Conservation (phyloP, 2,329 filamentous ascomycete genomes). For the Neofusicoccum cordaticola region DNA sequence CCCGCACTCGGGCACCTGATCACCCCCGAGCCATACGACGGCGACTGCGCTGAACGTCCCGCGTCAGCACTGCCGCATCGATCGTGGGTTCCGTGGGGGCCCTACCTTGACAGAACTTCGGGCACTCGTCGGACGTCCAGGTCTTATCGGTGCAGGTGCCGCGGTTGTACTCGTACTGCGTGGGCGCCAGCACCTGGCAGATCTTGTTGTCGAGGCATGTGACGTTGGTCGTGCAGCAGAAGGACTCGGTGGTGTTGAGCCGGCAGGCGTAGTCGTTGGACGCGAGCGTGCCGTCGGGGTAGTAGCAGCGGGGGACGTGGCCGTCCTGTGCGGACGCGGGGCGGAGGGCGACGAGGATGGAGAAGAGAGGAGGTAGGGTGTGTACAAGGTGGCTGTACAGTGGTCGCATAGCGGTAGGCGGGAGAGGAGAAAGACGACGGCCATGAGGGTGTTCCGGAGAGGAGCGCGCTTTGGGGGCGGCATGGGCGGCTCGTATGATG, state of each 20-base stretch:
- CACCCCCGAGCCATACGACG: neutral
- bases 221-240: conserved; percentile 11
- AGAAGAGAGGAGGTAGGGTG: neutral
- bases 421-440: too few relatives aligned
- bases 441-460: too few relatives aligned
- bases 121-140: conserved; percentile 5
- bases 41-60: neutral
- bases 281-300: conserved; percentile 9
- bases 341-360: neutral
- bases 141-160: conserved; percentile 15
- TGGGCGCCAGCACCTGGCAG: neutral
- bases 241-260: conserved; percentile 3
- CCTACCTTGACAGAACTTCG: conserved; percentile 7
- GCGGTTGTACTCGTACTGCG: conserved; percentile 9
- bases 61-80: neutral
- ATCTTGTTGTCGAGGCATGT: conserved; percentile 13
- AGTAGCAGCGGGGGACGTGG: conserved; percentile 10
- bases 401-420: too few relatives aligned
- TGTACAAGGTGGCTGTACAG: too few relatives aligned
- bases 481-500: too few relatives aligned
- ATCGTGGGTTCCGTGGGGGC: neutral
- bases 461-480: too few relatives aligned
- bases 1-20: neutral
- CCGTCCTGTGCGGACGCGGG: neutral
- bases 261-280: conserved; percentile 13